Percentiles rank a stretch among this genome's conserved stretches.
Evolutionary conservation across 2,329 filamentous ascomycete species (phyloP).

Genomic region (Lasiodiplodia sp.): DNA sequence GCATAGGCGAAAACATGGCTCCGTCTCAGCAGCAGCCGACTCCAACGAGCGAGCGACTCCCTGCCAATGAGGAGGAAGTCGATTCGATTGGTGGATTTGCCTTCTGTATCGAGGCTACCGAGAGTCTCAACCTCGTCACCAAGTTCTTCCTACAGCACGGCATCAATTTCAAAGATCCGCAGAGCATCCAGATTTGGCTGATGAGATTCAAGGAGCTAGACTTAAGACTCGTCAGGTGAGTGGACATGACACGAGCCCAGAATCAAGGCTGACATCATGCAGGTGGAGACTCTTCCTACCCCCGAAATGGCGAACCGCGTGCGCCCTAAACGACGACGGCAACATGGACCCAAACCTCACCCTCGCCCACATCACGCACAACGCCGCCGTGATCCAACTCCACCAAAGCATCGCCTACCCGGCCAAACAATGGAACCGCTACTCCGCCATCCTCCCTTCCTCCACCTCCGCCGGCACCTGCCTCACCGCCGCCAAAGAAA

Average conservation of each 20-base stretch:
- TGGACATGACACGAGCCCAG: not conserved
- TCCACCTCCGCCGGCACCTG: conserved; percentile 38
- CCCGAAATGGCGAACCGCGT: conserved; percentile 41
- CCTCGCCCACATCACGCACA: conserved; percentile 41
- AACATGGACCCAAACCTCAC: conserved; percentile 42
- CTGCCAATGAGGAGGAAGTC: conserved; percentile 34
- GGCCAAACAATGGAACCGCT: conserved; percentile 38
- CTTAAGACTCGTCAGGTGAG: conserved; percentile 41
- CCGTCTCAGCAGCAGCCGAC: conserved; percentile 33
- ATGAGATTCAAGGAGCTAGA: conserved; percentile 44
- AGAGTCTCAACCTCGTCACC: conserved; percentile 45
- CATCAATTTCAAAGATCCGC: conserved; percentile 38
- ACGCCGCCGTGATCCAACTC: conserved; percentile 38
- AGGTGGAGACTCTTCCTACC: conserved; percentile 39
- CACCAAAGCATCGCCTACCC: conserved; percentile 43
- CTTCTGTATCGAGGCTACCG: conserved; percentile 43
- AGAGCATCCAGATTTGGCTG: conserved; percentile 45
- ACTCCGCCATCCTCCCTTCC: conserved; percentile 36
- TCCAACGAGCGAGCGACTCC: conserved; percentile 34
- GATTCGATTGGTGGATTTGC: conserved; percentile 44
- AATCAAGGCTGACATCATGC: not conserved
- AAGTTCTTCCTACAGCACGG: conserved; percentile 47
- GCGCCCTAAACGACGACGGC: conserved; percentile 47
- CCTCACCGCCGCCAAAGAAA: conserved; percentile 36
- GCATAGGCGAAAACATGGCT: conserved; percentile 46